phyloP scores from a whole-genome alignment of 768 basidiomycete species.

The Tulasnella sp. region DNA sequence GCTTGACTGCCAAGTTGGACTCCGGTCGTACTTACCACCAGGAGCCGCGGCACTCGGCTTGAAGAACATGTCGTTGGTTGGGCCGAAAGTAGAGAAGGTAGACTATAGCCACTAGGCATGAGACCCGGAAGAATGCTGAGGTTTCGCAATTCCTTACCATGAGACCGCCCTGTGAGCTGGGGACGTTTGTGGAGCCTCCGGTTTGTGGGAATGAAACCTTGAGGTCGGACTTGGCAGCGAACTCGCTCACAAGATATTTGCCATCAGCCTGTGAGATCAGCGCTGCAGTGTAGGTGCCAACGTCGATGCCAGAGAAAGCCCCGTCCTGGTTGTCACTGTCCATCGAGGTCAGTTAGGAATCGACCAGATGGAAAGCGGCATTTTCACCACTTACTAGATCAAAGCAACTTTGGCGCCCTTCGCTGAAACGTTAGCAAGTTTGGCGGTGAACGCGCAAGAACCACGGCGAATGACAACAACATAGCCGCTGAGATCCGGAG shows the following conservation, averaged over 20 bases:
- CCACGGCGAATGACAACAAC: constrained; percentile 47
- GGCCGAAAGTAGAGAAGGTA: constrained; percentile 43
- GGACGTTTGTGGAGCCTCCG: constrained; percentile 1
- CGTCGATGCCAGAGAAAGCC: constrained; percentile 50
- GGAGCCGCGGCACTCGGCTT: constrained; percentile 43
- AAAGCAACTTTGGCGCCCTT: constrained; percentile 56
- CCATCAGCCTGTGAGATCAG: constrained; percentile 62
- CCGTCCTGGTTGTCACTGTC: constrained; percentile 51
- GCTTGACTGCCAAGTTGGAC: not conserved
- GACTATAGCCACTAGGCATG: constrained; percentile 20
- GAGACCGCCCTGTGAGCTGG: constrained; percentile 39
- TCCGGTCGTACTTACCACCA: constrained; percentile 35
- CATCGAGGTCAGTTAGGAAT: not conserved
- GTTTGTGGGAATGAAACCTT: constrained; percentile 29
- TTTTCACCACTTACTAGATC: constrained; percentile 55
- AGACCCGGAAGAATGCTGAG: not conserved
- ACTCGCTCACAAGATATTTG: constrained; percentile 36
- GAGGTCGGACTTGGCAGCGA: constrained; percentile 5
- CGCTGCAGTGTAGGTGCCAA: constrained; percentile 40
- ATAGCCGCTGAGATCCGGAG: constrained; percentile 43
- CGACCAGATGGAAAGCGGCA: too few relatives aligned
- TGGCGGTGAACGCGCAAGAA: constrained; percentile 46
- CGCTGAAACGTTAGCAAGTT: constrained; percentile 57
- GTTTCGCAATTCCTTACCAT: constrained; percentile 12
- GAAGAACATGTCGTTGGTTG: constrained; percentile 44